phyloP scores from a whole-genome alignment of 2,329 filamentous ascomycete species.

The Colletotrichum abscissum region DNA sequence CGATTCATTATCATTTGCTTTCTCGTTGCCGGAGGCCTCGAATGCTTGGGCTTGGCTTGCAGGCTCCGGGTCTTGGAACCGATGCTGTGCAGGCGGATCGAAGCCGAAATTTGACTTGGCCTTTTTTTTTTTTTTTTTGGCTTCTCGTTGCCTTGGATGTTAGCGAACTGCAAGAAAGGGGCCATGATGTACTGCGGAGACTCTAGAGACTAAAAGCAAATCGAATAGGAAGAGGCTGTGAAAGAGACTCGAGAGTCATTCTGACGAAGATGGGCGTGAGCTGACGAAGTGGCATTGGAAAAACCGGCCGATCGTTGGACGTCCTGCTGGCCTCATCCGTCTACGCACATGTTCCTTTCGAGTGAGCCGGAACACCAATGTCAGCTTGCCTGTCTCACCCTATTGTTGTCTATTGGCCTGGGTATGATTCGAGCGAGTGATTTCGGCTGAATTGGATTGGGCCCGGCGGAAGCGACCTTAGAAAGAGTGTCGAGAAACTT shows the following conservation, averaged over 20 bases:
- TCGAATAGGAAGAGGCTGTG: background rate
- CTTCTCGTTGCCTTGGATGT: background rate
- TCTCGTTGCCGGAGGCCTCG: constrained; percentile 28
- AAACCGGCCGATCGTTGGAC: constrained; percentile 18
- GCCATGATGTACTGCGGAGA: background rate
- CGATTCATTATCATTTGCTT: background rate
- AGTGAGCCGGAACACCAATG: background rate
- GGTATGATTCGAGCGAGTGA: background rate
- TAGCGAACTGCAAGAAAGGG: background rate
- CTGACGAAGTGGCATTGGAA: constrained; percentile 12
- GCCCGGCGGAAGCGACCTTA: background rate
- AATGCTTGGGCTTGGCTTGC: constrained; percentile 26
- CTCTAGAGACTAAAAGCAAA: background rate
- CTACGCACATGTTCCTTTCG: constrained; percentile 6
- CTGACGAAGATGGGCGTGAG: background rate
- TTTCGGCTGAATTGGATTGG: constrained; percentile 10
- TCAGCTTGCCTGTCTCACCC: background rate
- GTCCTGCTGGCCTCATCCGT: background rate
- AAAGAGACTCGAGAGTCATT: background rate
- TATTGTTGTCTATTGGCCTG: background rate
- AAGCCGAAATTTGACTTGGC: background rate
- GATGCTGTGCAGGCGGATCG: background rate
- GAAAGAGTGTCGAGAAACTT: background rate
- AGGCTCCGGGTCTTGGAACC: background rate
- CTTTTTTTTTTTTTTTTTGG: background rate